These are phyloP conservation scores for Peribolospora baueri DNA, from an alignment of 768 basidiomycete species.

Conservation along the genomic window DNA sequence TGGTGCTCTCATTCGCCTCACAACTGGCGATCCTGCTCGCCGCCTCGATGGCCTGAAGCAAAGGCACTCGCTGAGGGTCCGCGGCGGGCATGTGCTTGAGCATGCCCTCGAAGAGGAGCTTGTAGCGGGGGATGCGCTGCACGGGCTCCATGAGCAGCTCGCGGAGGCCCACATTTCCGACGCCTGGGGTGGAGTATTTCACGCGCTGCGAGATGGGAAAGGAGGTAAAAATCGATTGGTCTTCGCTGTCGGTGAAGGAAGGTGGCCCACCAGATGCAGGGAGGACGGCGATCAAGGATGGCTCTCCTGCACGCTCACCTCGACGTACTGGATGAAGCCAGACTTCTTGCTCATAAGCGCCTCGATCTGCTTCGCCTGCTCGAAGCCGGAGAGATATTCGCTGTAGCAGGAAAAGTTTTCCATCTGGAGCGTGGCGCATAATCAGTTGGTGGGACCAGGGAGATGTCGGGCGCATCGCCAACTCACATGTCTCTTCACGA, in stretches of 20 bases:
- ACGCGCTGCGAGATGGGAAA: slow-evolving; percentile 11
- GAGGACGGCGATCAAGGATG: background rate
- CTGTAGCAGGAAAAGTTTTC: background rate
- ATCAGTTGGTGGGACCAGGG: too few species aligned
- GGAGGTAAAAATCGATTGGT: slow-evolving; percentile 8
- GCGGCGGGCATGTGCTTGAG: slow-evolving; percentile 57
- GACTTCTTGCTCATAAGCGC: slow-evolving; percentile 26
- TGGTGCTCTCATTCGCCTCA: slow-evolving; percentile 75
- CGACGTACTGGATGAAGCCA: slow-evolving; percentile 62
- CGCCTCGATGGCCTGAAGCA: slow-evolving; percentile 62
- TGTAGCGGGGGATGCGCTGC: slow-evolving; percentile 85
- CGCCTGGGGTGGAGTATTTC: slow-evolving; percentile 55
- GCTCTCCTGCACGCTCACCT: slow-evolving; percentile 32
- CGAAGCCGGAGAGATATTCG: slow-evolving; percentile 1
- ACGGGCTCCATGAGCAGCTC: slow-evolving; percentile 92
- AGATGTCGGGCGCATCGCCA: background rate
- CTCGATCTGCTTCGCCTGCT: slow-evolving; percentile 2
- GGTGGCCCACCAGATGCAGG: background rate
- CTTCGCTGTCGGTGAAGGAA: slow-evolving; percentile 27
- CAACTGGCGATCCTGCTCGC: slow-evolving; percentile 76
- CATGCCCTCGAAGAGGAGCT: slow-evolving; percentile 49
- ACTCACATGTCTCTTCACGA: slow-evolving; percentile 52
- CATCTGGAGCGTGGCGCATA: slow-evolving; percentile 1
- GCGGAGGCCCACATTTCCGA: slow-evolving; percentile 57
- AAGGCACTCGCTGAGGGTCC: slow-evolving; percentile 51